Evolutionary conservation across 2,329 filamentous ascomycete species (phyloP).

Genomic region (Fusarium duplospermum): DNA sequence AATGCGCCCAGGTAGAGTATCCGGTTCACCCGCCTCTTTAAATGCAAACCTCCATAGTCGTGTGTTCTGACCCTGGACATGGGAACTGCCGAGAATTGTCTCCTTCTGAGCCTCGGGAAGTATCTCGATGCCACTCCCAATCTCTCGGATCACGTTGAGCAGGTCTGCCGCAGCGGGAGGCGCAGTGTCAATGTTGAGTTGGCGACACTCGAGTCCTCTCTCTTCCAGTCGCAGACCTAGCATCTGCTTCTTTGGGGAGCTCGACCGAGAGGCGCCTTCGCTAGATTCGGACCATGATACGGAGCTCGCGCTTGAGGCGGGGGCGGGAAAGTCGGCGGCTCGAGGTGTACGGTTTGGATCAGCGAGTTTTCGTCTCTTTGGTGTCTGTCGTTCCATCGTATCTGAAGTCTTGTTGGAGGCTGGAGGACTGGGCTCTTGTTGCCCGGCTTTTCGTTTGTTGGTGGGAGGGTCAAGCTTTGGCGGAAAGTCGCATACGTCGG

Average conservation of each 20-base stretch:
- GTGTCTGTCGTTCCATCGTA: neutral
- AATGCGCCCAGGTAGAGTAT: slow-evolving; percentile 19
- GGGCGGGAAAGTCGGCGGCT: neutral
- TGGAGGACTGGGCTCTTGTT: neutral
- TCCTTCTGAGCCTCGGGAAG: neutral
- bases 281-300: slow-evolving; percentile 21
- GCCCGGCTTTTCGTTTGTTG: slow-evolving; percentile 8
- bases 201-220: slow-evolving; percentile 16
- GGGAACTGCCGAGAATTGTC: slow-evolving; percentile 2
- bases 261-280: slow-evolving; percentile 17
- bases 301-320: neutral
- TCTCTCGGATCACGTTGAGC: slow-evolving; percentile 17
- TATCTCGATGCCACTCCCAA: slow-evolving; percentile 22
- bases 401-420: neutral
- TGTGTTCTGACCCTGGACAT: neutral
- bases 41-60: slow-evolving; percentile 27
- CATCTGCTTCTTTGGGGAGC: slow-evolving; percentile 32
- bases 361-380: neutral
- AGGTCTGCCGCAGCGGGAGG: neutral
- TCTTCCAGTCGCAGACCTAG: slow-evolving; percentile 16
- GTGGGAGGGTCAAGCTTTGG: neutral
- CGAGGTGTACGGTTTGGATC: slow-evolving; percentile 5
- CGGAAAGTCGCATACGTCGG: neutral
- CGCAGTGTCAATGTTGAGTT: slow-evolving; percentile 3
- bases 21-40: neutral